These are phyloP conservation scores for Neurospora crassa DNA, from an alignment of 2,329 filamentous ascomycete species.

Conservation along the genomic window DNA sequence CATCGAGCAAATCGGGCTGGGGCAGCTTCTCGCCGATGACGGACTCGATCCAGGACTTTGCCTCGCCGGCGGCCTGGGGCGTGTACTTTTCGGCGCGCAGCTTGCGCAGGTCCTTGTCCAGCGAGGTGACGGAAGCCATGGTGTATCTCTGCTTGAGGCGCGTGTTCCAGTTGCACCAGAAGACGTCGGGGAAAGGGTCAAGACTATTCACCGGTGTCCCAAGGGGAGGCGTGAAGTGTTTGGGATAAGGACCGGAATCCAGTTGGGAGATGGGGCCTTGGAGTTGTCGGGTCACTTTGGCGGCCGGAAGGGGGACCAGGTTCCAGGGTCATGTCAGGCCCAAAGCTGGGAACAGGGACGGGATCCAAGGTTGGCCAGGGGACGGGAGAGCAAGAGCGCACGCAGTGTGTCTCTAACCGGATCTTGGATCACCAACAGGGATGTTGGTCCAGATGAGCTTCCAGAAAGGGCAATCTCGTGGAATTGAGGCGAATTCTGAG, in stretches of 20 bases:
- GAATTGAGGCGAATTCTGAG: background rate
- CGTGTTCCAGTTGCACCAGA: background rate
- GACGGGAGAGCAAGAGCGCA: background rate
- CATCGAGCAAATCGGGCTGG: slow-evolving; percentile 69
- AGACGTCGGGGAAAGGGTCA: background rate
- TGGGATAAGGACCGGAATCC: background rate
- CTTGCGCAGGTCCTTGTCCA: slow-evolving; percentile 92
- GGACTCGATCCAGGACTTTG: slow-evolving; percentile 75
- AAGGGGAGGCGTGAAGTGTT: background rate
- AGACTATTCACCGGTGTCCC: slow-evolving; percentile 1
- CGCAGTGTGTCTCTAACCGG: background rate
- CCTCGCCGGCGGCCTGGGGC: slow-evolving; percentile 78
- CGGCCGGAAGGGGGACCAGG: background rate
- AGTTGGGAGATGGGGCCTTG: background rate
- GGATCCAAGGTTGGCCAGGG: background rate
- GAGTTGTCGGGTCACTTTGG: slow-evolving; percentile 1
- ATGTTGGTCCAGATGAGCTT: background rate
- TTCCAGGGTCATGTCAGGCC: background rate
- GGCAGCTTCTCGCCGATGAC: slow-evolving; percentile 65
- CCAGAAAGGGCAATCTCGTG: background rate
- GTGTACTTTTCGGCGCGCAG: slow-evolving; percentile 91
- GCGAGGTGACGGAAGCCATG: slow-evolving; percentile 89
- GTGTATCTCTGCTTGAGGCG: slow-evolving; percentile 1
- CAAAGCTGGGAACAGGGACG: background rate
- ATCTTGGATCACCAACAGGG: background rate